Percentiles rank a stretch among this genome's conserved stretches.
phyloP scores from a whole-genome alignment of 2,329 filamentous ascomycete species.

The Fusarium sambucinum region DNA sequence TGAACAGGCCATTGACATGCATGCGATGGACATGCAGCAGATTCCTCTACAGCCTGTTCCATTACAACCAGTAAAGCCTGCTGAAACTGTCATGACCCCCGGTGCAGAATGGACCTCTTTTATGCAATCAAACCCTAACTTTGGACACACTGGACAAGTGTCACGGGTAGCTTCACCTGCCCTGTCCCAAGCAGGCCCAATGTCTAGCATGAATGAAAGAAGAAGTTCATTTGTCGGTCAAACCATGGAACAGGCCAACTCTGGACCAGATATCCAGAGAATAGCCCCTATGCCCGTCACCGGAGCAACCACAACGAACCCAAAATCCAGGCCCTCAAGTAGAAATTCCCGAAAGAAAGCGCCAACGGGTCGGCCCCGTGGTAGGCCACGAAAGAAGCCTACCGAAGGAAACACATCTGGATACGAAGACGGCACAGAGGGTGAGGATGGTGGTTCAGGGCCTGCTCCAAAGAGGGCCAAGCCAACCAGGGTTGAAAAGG shows the following conservation, averaged over 20 bases:
- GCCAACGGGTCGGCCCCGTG: slow-evolving; percentile 67
- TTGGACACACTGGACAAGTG: slow-evolving; percentile 54
- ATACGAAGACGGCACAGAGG: slow-evolving; percentile 75
- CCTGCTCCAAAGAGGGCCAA: slow-evolving; percentile 77
- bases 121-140: slow-evolving; percentile 75
- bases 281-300: slow-evolving; percentile 54
- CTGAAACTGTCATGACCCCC: slow-evolving; percentile 58
- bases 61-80: slow-evolving; percentile 34
- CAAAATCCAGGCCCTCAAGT: slow-evolving; percentile 67
- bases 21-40: slow-evolving; percentile 18
- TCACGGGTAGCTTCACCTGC: slow-evolving; percentile 55
- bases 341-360: slow-evolving; percentile 64
- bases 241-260: slow-evolving; percentile 30
- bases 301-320: slow-evolving; percentile 38
- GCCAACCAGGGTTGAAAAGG: slow-evolving; percentile 77
- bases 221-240: slow-evolving; percentile 48
- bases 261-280: slow-evolving; percentile 50
- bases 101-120: slow-evolving; percentile 86
- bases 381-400: slow-evolving; percentile 67
- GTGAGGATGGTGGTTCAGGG: slow-evolving; percentile 63
- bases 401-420: slow-evolving; percentile 77
- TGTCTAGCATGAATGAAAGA: slow-evolving; percentile 33
- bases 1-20: slow-evolving; percentile 44
- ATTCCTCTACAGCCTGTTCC: slow-evolving; percentile 3
- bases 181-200: slow-evolving; percentile 51